Conservation (phyloP, 2,329 filamentous ascomycete species). For the Phoma herbarum region DNA sequence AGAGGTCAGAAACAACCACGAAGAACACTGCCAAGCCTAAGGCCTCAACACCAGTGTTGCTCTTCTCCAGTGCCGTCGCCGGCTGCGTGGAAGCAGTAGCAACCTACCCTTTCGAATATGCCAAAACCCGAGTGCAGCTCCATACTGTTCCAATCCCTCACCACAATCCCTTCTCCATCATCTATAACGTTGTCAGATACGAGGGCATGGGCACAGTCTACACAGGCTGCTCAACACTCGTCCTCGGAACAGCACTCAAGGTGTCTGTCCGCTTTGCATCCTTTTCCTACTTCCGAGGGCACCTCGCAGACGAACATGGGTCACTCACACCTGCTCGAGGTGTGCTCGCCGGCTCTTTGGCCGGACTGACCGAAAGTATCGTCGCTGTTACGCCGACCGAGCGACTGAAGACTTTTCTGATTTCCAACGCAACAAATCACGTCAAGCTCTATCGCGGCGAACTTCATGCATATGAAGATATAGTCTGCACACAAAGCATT, state of each 20-base stretch:
- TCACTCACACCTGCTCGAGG: constrained; percentile 36
- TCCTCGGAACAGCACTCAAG: constrained; percentile 44
- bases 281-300: constrained; percentile 41
- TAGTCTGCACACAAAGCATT: constrained; percentile 54
- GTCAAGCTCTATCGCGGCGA: constrained; percentile 32
- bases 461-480: constrained; percentile 28
- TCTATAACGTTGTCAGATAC: constrained; percentile 28
- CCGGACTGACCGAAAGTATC: constrained; percentile 39
- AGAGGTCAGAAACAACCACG: not conserved
- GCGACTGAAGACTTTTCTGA: constrained; percentile 46
- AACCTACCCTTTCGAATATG: constrained; percentile 54
- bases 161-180: constrained; percentile 34
- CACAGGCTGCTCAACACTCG: constrained; percentile 42
- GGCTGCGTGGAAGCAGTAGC: constrained; percentile 63
- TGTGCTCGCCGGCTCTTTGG: constrained; percentile 40
- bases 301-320: constrained; percentile 39
- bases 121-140: constrained; percentile 47
- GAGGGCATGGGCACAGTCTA: constrained; percentile 43
- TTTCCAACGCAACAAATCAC: constrained; percentile 40
- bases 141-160: constrained; percentile 18
- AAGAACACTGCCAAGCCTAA: constrained; percentile 3
- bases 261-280: constrained; percentile 44
- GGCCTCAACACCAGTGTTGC: constrained; percentile 42
- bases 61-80: constrained; percentile 61
- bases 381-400: constrained; percentile 45